A percentile compares a stretch with the other conserved stretches of the same genome.
These are phyloP conservation scores for Talaromyces sp. DNA, from an alignment of 2,329 filamentous ascomycete species.

Conservation along the genomic window DNA sequence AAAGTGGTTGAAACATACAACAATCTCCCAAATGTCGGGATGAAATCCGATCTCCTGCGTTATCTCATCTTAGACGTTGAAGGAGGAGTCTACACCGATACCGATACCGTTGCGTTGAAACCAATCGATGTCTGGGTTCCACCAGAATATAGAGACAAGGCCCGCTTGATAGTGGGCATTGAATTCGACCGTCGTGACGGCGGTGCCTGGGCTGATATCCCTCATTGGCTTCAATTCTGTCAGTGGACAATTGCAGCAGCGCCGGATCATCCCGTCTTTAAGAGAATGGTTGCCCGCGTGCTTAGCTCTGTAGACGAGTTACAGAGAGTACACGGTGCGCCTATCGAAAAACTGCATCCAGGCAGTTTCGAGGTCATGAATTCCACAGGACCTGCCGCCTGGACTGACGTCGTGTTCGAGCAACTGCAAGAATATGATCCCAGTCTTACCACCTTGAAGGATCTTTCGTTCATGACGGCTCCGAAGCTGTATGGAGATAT, in stretches of 20 bases:
- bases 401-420: background rate
- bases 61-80: background rate
- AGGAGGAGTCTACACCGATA: background rate
- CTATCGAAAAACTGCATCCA: background rate
- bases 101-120: background rate
- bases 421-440: background rate
- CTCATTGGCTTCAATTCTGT: background rate
- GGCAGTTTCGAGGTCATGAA: background rate
- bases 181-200: background rate
- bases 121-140: background rate
- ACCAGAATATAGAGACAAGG: background rate
- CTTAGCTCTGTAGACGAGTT: background rate
- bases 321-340: background rate
- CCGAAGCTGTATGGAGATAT: background rate
- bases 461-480: background rate
- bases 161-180: background rate
- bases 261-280: background rate
- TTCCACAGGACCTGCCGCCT: background rate
- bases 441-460: background rate
- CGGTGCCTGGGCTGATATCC: background rate
- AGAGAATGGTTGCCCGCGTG: background rate
- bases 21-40: background rate
- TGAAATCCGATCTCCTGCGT: background rate
- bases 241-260: background rate
- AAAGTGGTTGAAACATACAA: background rate